These are phyloP conservation scores for Penicillium turbatum DNA, from an alignment of 495 filamentous ascomycete genomes.

Conservation along the genomic window DNA sequence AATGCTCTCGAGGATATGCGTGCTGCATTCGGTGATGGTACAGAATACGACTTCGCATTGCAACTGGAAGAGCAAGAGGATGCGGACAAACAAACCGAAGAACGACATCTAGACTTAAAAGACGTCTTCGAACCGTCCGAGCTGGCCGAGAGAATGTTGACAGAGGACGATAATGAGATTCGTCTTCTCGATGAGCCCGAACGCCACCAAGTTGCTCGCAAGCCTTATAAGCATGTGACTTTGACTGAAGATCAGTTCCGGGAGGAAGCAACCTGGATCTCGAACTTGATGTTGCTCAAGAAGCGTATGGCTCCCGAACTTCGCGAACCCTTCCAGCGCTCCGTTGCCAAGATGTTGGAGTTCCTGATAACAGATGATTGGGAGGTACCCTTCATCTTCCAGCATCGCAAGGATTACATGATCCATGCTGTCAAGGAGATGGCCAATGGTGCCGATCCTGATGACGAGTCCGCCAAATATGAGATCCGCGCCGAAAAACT, in stretches of 20 bases:
- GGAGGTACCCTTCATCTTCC: conserved; percentile 96
- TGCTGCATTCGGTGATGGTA: conserved; percentile 88
- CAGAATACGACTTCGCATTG: conserved; percentile 91
- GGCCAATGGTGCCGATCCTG: conserved; percentile 44
- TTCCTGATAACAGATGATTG: conserved; percentile 89
- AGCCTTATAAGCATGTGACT: conserved; percentile 73
- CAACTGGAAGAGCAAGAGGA: conserved; percentile 68
- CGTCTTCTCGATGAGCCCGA: conserved; percentile 84
- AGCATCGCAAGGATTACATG: conserved; percentile 95
- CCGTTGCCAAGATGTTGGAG: conserved; percentile 87
- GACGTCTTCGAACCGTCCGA: conserved; percentile 97
- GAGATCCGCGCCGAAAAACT: conserved; percentile 79
- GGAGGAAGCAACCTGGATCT: conserved; percentile 90
- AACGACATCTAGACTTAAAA: conserved; percentile 81
- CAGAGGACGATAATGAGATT: conserved; percentile 90
- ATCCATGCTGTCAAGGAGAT: conserved; percentile 81
- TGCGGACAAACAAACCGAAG: conserved; percentile 64
- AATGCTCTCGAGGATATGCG: conserved; percentile 92
- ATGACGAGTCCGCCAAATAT: conserved; percentile 66
- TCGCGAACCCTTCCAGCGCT: conserved; percentile 75
- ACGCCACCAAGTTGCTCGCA: conserved; percentile 86
- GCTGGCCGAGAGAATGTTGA: conserved; percentile 86
- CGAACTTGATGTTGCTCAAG: conserved; percentile 78
- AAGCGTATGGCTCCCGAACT: conserved; percentile 68
- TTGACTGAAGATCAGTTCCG: conserved; percentile 75